Evolutionary conservation across 1,284 basidiomycete genomes (phyloP), one percentile per base, ranked within the genome.

Genomic region (Ceratobasidium sp.): DNA sequence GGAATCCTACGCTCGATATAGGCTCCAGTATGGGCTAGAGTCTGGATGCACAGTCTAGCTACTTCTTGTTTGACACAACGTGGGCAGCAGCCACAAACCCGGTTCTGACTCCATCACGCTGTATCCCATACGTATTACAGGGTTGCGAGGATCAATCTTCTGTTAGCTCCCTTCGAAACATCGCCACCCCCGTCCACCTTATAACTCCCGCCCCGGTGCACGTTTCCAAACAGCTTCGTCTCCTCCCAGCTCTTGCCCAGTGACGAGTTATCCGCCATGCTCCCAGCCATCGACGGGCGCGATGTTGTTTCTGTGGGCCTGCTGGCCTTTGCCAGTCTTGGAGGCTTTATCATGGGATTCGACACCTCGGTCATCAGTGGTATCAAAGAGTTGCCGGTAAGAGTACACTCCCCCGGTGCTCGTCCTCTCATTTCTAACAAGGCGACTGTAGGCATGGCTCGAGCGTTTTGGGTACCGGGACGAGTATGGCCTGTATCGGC

Each of bases 401-500:
- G 50, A 2, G 18, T 36, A 45, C 10, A 21, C 30, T 36, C 48
- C 3, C 16, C 36, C 14, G 36, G 36, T 39, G 14, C n/a, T 39
- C 14, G 36, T 39, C 36, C 36, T 39, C 8, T 39, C 36, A 39
- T 16, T 18, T 23, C 52, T 28, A 30, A 55, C 26, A 6, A 16
- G 14, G 16, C n/a, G 50, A 16, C 26, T 18, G 18, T 23, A 69
- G 65, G 65, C 52, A 4, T 69, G 65, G 65, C 26, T 57, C 41
- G 39, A 69, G 28, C 52, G 28, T 4, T 69, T 69, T 57, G 65
- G 65, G 10, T 23, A 41, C 16, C 52, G 1, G 28, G 28, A 34
- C 36, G 67, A 76, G 71, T 72, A 78, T 71, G 62, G 65, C 12
- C 9, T 26, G 3, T 69, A 69, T 16, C 26, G n/a, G 9, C 34